A percentile compares a stretch with the other conserved stretches of the same genome.
Evolutionary conservation across 1,284 basidiomycete genomes (phyloP).

Genomic region (Ustilago trichophora): DNA sequence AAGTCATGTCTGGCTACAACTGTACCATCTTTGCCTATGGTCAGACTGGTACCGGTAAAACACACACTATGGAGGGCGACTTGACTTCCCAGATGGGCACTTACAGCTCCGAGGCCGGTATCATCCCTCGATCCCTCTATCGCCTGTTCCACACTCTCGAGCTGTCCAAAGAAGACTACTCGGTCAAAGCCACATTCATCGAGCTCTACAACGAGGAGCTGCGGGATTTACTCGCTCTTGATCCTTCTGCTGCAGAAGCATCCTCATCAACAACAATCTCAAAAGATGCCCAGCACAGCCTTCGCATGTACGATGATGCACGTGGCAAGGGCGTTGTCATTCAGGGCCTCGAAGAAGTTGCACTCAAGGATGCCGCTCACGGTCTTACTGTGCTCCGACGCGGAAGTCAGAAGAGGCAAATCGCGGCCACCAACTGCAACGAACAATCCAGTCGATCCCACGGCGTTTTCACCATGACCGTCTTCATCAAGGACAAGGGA

Average conservation of each 20-base stretch:
- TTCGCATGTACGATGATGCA: slow-evolving; percentile 84
- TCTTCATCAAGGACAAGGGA: slow-evolving; percentile 87
- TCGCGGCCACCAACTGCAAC: slow-evolving; percentile 97
- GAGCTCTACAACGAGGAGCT: slow-evolving; percentile 99
- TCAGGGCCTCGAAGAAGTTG: slow-evolving; percentile 90
- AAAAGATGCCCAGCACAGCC: slow-evolving; percentile 24
- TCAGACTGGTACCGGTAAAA: slow-evolving; percentile 98
- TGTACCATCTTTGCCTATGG: slow-evolving; percentile 99
- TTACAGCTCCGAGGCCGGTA: slow-evolving; percentile 88
- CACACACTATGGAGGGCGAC: slow-evolving; percentile 72
- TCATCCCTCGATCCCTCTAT: slow-evolving; percentile 96
- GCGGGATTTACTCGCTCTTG: slow-evolving; percentile 72
- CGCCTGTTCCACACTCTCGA: slow-evolving; percentile 90
- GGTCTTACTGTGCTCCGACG: slow-evolving; percentile 85
- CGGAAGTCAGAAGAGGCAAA: slow-evolving; percentile 89
- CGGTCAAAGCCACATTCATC: slow-evolving; percentile 91
- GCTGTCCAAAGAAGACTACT: slow-evolving; percentile 76
- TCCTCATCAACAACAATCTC: slow-evolving; percentile 2
- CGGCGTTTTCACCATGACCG: slow-evolving; percentile 95
- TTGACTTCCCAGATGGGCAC: slow-evolving; percentile 73
- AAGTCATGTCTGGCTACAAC: slow-evolving; percentile 94
- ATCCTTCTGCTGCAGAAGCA: slow-evolving; percentile 14
- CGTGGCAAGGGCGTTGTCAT: slow-evolving; percentile 80
- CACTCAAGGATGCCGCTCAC: slow-evolving; percentile 83
- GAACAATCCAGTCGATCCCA: slow-evolving; percentile 96